Evolutionary conservation across 768 basidiomycete genomes (phyloP).

Genomic region (Hygrocybe coccinea): DNA sequence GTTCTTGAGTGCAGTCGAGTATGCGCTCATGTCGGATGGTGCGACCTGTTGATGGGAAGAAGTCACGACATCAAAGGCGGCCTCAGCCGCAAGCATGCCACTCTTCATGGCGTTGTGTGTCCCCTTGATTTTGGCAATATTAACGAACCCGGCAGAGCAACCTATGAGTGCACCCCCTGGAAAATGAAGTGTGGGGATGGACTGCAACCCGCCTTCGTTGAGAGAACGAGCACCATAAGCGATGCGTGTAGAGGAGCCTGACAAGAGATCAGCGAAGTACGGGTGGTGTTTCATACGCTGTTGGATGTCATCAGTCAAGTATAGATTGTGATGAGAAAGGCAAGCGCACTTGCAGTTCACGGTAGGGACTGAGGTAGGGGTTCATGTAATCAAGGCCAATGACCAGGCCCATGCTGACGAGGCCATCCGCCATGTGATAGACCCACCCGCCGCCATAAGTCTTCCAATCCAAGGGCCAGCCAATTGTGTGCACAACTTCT

Average conservation of each 20-base stretch:
- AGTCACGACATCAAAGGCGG: constrained; percentile 61
- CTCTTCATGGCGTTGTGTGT: constrained; percentile 99
- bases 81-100: constrained; percentile 94
- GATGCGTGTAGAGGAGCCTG: constrained; percentile 55
- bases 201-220: constrained; percentile 93
- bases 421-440: constrained; percentile 91
- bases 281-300: constrained; percentile 93
- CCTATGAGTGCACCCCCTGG: constrained; percentile 94
- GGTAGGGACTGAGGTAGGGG: constrained; percentile 87
- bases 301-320: constrained; percentile 8
- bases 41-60: constrained; percentile 11
- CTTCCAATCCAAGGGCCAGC: constrained; percentile 80
- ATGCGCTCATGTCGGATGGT: constrained; percentile 62
- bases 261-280: constrained; percentile 76
- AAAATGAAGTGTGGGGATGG: constrained; percentile 77
- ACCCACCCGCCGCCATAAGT: constrained; percentile 93
- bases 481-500: constrained; percentile 87
- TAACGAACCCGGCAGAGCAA: constrained; percentile 93
- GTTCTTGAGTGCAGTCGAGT: constrained; percentile 60
- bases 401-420: constrained; percentile 87
- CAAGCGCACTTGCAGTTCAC: constrained; percentile 77
- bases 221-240: constrained; percentile 88
- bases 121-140: constrained; percentile 96
- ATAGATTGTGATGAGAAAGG: background rate
- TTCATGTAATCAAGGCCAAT: constrained; percentile 93